Evolutionary conservation across 352 stramenopile species (phyloP).

Genomic region (Globisporangium sylvaticum): DNA sequence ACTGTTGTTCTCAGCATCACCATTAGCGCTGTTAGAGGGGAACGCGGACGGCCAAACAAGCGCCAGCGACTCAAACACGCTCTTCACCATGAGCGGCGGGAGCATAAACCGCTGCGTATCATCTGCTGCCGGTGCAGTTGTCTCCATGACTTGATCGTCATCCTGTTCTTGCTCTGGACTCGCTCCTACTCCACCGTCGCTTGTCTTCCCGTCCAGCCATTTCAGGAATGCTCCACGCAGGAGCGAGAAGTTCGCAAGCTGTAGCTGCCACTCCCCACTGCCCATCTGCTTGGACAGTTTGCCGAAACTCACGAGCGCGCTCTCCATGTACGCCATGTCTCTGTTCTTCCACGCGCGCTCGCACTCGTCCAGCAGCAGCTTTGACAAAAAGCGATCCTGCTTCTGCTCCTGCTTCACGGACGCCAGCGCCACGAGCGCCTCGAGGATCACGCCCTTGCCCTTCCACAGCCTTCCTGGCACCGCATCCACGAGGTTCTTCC

Average conservation of each 20-base stretch:
- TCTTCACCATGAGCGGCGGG: slow-evolving; percentile 67
- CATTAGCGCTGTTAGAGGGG: neutral
- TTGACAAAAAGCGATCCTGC: neutral
- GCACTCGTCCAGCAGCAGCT: slow-evolving; percentile 52
- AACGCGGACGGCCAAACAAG: slow-evolving; percentile 35
- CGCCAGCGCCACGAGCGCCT: slow-evolving; percentile 59
- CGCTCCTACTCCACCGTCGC: neutral
- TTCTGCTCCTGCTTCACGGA: slow-evolving; percentile 16
- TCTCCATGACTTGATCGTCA: slow-evolving; percentile 1
- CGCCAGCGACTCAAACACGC: slow-evolving; percentile 62
- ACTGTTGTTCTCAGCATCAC: neutral
- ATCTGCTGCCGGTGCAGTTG: neutral
- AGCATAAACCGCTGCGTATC: slow-evolving; percentile 16
- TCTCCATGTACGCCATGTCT: slow-evolving; percentile 72
- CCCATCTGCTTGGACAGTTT: slow-evolving; percentile 38
- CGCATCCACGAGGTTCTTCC: slow-evolving; percentile 38
- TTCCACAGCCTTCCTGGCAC: slow-evolving; percentile 72
- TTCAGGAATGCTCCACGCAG: slow-evolving; percentile 31
- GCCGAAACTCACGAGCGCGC: slow-evolving; percentile 47
- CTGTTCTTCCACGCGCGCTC: slow-evolving; percentile 57
- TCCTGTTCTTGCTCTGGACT: slow-evolving; percentile 3
- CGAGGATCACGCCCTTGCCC: slow-evolving; percentile 70
- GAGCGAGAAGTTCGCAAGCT: slow-evolving; percentile 28
- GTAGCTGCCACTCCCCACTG: slow-evolving; percentile 21
- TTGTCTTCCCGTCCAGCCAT: slow-evolving; percentile 27